Evolutionary conservation across 2,329 filamentous ascomycete genomes (phyloP).

Genomic region (Aspergillus fumigatiaffinis): DNA sequence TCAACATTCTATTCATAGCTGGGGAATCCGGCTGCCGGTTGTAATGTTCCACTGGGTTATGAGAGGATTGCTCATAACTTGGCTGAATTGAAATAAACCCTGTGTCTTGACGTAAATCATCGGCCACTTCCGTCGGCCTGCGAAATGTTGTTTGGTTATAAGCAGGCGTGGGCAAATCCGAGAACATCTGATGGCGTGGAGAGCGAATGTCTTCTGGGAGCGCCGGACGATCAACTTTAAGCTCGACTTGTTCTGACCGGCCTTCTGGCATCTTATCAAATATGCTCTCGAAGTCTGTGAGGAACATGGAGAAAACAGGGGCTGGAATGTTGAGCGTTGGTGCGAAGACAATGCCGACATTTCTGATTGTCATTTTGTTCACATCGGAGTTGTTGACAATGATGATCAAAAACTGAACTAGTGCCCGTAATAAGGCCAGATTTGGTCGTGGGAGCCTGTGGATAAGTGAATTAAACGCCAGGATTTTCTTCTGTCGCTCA

Average conservation of each 20-base stretch:
- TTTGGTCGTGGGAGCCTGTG: slow-evolving; percentile 77
- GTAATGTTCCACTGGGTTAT: slow-evolving; percentile 25
- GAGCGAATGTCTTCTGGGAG: slow-evolving; percentile 59
- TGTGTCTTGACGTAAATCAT: slow-evolving; percentile 40
- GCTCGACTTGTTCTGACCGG: slow-evolving; percentile 35
- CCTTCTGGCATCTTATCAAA: slow-evolving; percentile 66
- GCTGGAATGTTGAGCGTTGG: slow-evolving; percentile 95
- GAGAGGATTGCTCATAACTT: slow-evolving; percentile 41
- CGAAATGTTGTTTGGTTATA: slow-evolving; percentile 57
- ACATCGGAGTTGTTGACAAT: slow-evolving; percentile 85
- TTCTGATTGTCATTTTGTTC: slow-evolving; percentile 98
- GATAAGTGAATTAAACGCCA: slow-evolving; percentile 71
- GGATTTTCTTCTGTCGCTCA: slow-evolving; percentile 71
- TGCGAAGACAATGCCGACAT: slow-evolving; percentile 97
- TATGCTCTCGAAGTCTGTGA: slow-evolving; percentile 84
- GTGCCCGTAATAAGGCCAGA: slow-evolving; percentile 72
- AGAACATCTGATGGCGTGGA: slow-evolving; percentile 63
- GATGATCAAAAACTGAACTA: slow-evolving; percentile 83
- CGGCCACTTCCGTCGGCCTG: slow-evolving; percentile 23
- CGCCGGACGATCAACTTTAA: slow-evolving; percentile 38
- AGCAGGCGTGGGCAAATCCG: slow-evolving; percentile 61
- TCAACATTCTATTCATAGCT: slow-evolving; percentile 40
- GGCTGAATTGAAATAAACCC: slow-evolving; percentile 51
- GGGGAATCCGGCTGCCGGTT: slow-evolving; percentile 20
- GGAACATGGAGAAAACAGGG: slow-evolving; percentile 86